These are phyloP conservation scores for Limnanthes douglasii DNA, from an alignment of 345 rosid genomes.

Conservation along the genomic window DNA sequence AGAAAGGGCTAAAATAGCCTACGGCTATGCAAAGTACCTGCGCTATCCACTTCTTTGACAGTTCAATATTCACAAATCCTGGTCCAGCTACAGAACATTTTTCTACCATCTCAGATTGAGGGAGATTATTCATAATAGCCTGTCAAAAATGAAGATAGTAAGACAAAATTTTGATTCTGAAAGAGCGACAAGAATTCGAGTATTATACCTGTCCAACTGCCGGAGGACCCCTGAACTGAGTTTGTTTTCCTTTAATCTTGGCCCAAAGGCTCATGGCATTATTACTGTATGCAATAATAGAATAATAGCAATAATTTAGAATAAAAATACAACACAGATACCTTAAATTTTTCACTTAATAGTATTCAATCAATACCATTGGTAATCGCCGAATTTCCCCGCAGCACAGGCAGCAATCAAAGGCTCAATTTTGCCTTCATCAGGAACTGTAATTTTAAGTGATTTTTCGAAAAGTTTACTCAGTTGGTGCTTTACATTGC, in stretches of 20 bases:
- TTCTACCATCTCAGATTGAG: conserved; percentile 67
- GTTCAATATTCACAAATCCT: conserved; percentile 72
- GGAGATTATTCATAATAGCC: conserved; percentile 69
- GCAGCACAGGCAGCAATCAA: conserved; percentile 46
- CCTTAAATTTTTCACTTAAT: background rate
- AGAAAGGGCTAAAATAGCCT: too few species aligned
- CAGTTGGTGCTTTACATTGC: conserved; percentile 46
- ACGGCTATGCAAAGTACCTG: conserved; percentile 29
- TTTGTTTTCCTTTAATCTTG: conserved; percentile 49
- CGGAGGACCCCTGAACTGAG: conserved; percentile 55
- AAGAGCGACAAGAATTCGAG: background rate
- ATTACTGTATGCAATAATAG: conserved; percentile 30
- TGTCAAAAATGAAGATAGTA: conserved; percentile 10
- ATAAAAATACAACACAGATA: background rate
- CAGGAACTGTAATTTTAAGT: conserved; percentile 42
- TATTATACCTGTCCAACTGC: conserved; percentile 70
- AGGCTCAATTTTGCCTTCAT: conserved; percentile 50
- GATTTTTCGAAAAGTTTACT: conserved; percentile 47
- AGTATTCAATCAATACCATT: conserved; percentile 32
- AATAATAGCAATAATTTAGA: background rate
- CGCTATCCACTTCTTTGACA: conserved; percentile 73
- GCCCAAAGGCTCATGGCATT: conserved; percentile 89
- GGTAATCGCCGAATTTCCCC: conserved; percentile 78
- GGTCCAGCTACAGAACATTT: conserved; percentile 84
- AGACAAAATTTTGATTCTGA: background rate